phyloP scores from a whole-genome alignment of 2,329 filamentous ascomycete species.

The Ambrosiella xylebori region DNA sequence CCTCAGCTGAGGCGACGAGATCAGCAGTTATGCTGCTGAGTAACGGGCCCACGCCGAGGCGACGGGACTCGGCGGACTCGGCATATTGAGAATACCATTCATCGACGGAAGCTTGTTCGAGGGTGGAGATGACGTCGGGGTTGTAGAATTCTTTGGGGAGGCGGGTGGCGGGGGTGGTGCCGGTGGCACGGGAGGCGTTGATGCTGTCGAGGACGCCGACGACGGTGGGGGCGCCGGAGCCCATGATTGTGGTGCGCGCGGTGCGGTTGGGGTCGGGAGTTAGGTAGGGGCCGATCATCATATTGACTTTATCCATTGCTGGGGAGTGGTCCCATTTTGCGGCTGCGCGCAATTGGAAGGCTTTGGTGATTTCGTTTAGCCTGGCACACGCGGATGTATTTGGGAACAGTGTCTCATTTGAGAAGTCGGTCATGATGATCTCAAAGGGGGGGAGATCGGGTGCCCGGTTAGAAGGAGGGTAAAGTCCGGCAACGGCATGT shows the following conservation, averaged over 20 bases:
- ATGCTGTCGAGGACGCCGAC: conserved; percentile 89
- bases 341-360: conserved; percentile 56
- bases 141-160: conserved; percentile 84
- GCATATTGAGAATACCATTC: conserved; percentile 86
- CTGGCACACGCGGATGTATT: conserved; percentile 60
- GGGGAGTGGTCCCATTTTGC: conserved; percentile 57
- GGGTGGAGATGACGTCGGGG: conserved; percentile 45
- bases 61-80: conserved; percentile 75
- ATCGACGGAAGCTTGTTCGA: conserved; percentile 63
- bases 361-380: conserved; percentile 49
- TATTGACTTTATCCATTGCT: conserved; percentile 72
- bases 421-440: conserved; percentile 34
- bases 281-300: conserved; percentile 71
- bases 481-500: conserved; percentile 58
- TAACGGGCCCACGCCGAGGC: conserved; percentile 68
- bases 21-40: conserved; percentile 67
- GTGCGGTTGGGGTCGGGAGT: conserved; percentile 29
- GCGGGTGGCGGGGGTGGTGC: conserved; percentile 44
- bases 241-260: conserved; percentile 64
- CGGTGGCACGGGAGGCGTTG: conserved; percentile 76
- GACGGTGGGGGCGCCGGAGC: conserved; percentile 43
- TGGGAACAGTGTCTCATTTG: conserved; percentile 64
- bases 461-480: conserved; percentile 35
- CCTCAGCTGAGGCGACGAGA: conserved; percentile 49
- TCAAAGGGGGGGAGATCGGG: conserved; percentile 30